Evolutionary conservation across 352 stramenopile genomes (phyloP).

Genomic region (Phytophthora quininea): DNA sequence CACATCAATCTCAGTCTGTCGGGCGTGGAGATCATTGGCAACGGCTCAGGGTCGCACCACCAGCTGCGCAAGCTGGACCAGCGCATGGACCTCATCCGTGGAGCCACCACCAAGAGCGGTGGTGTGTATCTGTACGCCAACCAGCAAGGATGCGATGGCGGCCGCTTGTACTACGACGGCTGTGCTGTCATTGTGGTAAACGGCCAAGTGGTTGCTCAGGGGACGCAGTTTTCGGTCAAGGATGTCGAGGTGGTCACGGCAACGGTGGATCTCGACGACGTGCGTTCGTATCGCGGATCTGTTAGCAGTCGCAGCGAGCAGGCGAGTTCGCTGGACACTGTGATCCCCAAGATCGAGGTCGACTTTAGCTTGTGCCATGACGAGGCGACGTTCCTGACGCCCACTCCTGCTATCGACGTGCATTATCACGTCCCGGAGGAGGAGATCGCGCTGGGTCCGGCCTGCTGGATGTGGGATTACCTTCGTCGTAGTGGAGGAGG

Average conservation of each 20-base stretch:
- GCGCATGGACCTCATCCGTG: conserved; percentile 91
- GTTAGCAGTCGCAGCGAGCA: conserved; percentile 95
- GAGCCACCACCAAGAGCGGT: conserved; percentile 94
- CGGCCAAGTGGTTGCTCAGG: conserved; percentile 95
- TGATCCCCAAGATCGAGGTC: conserved; percentile 76
- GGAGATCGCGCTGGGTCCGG: conserved; percentile 97
- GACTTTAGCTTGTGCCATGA: conserved; percentile 82
- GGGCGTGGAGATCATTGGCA: conserved; percentile 98
- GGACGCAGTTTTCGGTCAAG: conserved; percentile 95
- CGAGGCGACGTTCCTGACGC: conserved; percentile 41
- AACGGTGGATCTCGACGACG: conserved; percentile 98
- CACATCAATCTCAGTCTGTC: conserved; percentile 95
- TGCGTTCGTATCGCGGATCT: conserved; percentile 94
- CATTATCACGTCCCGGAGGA: conserved; percentile 93
- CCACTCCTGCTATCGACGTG: conserved; percentile 66
- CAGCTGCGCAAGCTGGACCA: conserved; percentile 95
- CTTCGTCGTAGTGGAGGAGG: conserved; percentile 86
- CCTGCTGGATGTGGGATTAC: conserved; percentile 99
- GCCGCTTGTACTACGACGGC: conserved; percentile 97
- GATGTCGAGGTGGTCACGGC: conserved; percentile 97
- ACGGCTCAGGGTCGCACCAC: conserved; percentile 97
- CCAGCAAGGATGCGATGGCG: conserved; percentile 97
- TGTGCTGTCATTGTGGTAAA: conserved; percentile 98
- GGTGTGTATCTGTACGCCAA: conserved; percentile 99
- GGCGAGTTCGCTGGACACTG: conserved; percentile 75